phyloP scores from a whole-genome alignment of 805 yeast species.

The Priceomyces fermenticarens region DNA sequence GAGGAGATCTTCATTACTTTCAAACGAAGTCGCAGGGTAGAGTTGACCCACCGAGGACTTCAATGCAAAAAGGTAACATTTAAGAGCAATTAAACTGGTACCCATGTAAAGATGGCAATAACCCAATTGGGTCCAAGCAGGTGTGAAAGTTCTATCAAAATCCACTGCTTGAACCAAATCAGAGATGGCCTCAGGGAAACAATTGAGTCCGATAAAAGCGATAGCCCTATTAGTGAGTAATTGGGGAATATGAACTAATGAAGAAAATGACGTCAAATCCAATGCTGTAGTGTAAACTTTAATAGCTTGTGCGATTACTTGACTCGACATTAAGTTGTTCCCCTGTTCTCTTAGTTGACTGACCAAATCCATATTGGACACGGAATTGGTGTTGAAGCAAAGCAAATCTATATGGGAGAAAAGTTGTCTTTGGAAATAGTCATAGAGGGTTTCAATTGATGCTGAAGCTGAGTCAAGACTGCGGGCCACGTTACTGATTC shows the following conservation, averaged over 20 bases:
- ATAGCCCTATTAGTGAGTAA: constrained; percentile 37
- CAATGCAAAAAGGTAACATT: constrained; percentile 32
- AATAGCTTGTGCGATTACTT: constrained; percentile 38
- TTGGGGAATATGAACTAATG: constrained; percentile 23
- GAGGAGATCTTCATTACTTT: constrained; percentile 9
- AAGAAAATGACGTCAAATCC: constrained; percentile 14
- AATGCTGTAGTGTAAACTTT: constrained; percentile 36
- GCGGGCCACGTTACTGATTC: constrained; percentile 9
- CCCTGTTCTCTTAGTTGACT: constrained; percentile 34
- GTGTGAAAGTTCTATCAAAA: constrained; percentile 31
- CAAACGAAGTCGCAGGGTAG: constrained; percentile 21
- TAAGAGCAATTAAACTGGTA: constrained; percentile 26
- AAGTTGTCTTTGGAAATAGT: constrained; percentile 7
- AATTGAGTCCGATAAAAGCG: constrained; percentile 39
- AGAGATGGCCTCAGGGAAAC: constrained; percentile 36
- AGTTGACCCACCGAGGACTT: constrained; percentile 28
- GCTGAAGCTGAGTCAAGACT: background rate
- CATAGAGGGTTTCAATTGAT: constrained; percentile 9
- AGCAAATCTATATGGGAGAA: constrained; percentile 2
- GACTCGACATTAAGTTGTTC: constrained; percentile 35
- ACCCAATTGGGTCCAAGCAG: constrained; percentile 45
- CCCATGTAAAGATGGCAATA: constrained; percentile 43
- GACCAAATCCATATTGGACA: constrained; percentile 6
- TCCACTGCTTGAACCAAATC: constrained; percentile 33
- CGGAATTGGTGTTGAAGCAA: background rate